phyloP scores from a whole-genome alignment of 257 asterid species.

The Solanum habrochaites region DNA sequence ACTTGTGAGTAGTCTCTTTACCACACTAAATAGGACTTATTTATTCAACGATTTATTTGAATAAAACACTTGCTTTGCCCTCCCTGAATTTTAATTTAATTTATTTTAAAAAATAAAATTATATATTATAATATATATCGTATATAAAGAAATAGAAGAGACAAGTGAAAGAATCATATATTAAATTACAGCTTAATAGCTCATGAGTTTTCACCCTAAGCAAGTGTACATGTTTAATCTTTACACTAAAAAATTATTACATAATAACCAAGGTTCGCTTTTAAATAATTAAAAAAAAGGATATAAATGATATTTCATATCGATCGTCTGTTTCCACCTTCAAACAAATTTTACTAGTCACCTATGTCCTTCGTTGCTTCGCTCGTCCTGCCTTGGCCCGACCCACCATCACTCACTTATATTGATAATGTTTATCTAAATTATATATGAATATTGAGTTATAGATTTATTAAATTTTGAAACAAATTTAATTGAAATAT shows the following conservation, averaged over 20 bases:
- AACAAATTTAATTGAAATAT: too few species aligned
- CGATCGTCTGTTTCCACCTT: neutral
- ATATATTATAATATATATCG: too few species aligned
- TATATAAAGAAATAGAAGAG: neutral
- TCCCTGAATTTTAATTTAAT: neutral
- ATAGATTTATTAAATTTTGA: neutral
- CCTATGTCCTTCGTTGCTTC: neutral
- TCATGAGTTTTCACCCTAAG: neutral
- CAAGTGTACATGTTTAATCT: neutral
- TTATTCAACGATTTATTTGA: neutral
- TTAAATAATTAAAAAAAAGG: neutral
- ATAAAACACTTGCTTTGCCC: neutral
- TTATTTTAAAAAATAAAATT: neutral
- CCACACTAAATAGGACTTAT: neutral
- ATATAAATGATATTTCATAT: neutral
- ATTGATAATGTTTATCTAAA: neutral
- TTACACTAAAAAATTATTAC: neutral
- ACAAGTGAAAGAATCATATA: neutral
- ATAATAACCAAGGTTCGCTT: neutral
- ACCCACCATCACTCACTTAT: neutral
- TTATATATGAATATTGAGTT: neutral
- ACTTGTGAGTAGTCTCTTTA: neutral
- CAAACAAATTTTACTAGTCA: neutral
- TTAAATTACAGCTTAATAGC: neutral
- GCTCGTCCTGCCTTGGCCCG: neutral